These are phyloP conservation scores for Benincasa hispida DNA, from an alignment of 306 rosid genomes.

Conservation along the genomic window DNA sequence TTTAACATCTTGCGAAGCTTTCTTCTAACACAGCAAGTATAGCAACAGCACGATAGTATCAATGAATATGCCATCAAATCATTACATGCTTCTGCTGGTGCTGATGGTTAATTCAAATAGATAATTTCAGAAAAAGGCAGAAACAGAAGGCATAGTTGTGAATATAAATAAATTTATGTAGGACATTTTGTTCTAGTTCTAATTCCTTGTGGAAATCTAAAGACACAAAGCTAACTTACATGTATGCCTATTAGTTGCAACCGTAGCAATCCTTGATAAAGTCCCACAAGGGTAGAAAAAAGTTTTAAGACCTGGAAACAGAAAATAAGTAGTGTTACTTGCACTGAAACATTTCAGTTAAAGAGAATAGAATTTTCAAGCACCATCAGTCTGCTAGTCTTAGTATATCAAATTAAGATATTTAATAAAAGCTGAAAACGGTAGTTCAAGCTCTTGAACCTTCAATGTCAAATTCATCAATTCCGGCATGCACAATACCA, in stretches of 20 bases:
- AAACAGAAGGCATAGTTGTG: background rate
- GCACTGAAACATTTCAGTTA: background rate
- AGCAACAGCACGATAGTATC: constrained; percentile 86
- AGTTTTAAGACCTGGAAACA: constrained; percentile 70
- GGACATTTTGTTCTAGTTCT: background rate
- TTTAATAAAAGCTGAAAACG: too few relatives aligned
- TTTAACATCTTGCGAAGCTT: constrained; percentile 79
- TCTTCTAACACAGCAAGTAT: constrained; percentile 85
- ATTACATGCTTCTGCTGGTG: constrained; percentile 78
- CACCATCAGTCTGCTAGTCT: background rate
- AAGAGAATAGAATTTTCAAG: background rate
- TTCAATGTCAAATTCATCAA: background rate
- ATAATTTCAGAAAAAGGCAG: background rate
- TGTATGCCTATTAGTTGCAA: constrained; percentile 69
- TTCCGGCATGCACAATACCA: background rate
- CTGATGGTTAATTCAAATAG: constrained; percentile 26
- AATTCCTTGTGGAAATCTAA: background rate
- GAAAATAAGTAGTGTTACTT: background rate
- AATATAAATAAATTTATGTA: background rate
- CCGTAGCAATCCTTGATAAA: constrained; percentile 74
- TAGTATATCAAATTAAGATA: background rate
- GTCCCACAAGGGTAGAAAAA: constrained; percentile 94
- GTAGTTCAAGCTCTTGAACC: background rate
- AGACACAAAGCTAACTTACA: constrained; percentile 44
- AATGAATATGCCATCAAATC: constrained; percentile 94